Evolutionary conservation across 2,329 filamentous ascomycete genomes (phyloP), one percentile per base, ranked within the genome.

Genomic region (Fusarium oligoseptatum): DNA sequence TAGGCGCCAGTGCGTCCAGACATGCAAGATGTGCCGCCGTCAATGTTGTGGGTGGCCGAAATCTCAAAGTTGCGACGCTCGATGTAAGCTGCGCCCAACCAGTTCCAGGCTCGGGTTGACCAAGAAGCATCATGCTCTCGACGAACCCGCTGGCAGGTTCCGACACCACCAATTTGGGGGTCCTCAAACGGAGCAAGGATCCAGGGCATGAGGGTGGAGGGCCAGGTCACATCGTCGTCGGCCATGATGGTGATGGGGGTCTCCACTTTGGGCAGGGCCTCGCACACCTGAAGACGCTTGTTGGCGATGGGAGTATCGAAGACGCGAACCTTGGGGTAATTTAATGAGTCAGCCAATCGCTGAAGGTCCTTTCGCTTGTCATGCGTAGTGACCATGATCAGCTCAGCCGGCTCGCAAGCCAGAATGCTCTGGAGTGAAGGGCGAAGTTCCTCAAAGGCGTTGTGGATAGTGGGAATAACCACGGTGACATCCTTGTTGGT

Each of bases 1-100:
- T 98, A 98, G 52, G 95, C 95, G 63, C 96, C 95, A 17, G 95
- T 98, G 50, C 96, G 92, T 67, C 96, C 96, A 56, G 96, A 98
- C 87, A 98, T 94, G 86, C 96, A 98, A 12, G 96, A 97, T n/a
- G 97, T 93, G 45, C 96, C 96, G 68, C 96, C 96, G 81, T 98
- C 96, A 61, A 98, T 93, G 84, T 96, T 94, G 82, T 97, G 96
- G 64, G 95, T 98, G 36, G 96, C 95, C 57, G 95, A 97, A 81
- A 97, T 98, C 83, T 98, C 96, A 82, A 98, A 98, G 84, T 98
- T 98, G 71, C 96, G 92, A 68, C 96, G 91, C 83, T 98, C 94
- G 72, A 98, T 93, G 83, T 98, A 98, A 61, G 95, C 92, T 24
- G 95, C 94, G 7, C 95, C 95, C 22, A 98, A 89, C 88, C 96